Evolutionary conservation across 768 basidiomycete species (phyloP).

Genomic region (Termitomyces eurrhizus): DNA sequence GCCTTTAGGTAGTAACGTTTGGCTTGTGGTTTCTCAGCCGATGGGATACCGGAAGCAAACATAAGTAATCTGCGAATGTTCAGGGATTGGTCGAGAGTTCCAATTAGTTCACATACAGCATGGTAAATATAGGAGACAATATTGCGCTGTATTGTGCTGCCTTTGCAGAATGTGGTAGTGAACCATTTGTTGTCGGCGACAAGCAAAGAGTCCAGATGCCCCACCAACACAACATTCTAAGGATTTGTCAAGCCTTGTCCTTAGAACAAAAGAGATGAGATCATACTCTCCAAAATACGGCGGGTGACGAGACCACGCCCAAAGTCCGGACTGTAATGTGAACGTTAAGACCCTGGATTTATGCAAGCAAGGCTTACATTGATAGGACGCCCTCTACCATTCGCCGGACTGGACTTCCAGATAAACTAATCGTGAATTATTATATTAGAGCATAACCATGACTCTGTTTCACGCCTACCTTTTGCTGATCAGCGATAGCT

Average conservation of each 20-base stretch:
- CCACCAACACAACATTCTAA: slow-evolving; percentile 62
- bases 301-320: slow-evolving; percentile 4
- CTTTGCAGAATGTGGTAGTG: slow-evolving; percentile 35
- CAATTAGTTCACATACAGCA: background rate
- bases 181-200: slow-evolving; percentile 51
- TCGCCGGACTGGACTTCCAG: slow-evolving; percentile 1
- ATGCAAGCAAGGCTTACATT: background rate
- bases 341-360: background rate
- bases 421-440: background rate
- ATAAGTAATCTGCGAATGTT: slow-evolving; percentile 35
- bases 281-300: slow-evolving; percentile 3
- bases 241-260: background rate
- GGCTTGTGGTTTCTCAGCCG: slow-evolving; percentile 64
- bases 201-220: slow-evolving; percentile 59
- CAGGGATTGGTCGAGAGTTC: background rate
- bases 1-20: slow-evolving; percentile 54
- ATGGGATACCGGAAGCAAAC: slow-evolving; percentile 68
- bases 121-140: background rate
- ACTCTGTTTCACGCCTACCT: background rate
- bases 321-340: background rate
- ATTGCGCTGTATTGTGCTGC: slow-evolving; percentile 50
- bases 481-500: background rate
- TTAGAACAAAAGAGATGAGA: background rate
- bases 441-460: background rate
- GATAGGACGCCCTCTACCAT: background rate